Evolutionary conservation across 169 alveolate species (phyloP), one percentile per base, ranked within the genome.

Genomic region (Plasmodium relictum): DNA sequence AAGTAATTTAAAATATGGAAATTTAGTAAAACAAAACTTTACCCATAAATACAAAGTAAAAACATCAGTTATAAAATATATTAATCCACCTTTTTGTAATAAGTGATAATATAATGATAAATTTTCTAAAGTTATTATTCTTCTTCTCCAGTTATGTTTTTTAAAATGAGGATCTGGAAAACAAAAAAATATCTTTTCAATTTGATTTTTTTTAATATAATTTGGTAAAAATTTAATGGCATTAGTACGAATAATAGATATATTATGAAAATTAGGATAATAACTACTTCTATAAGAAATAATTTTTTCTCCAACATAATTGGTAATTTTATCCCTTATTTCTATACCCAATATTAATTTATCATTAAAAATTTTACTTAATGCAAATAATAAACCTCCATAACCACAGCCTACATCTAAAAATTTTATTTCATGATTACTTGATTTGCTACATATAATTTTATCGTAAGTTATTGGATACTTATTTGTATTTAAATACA

Each of bases 161-260:
- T 96, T 96, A 92, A 96, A 96, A 83, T 96, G 98, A 37, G 98
- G 98, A 73, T 96, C 98, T 42, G 98, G 98, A 91, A 95, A 96
- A 92, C 98, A 96, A 68, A 96, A 94, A 88, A 96, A 96, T 69
- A 96, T 93, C 80, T 95, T 95, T 50, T 93, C 95, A 45, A 96
- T 88, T 91, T 92, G 91, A 74, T 69, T 94, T 72, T 93, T 96
- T 65, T 91, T 88, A 62, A 96, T 88, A 80, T 96, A 96, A 66
- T 96, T 96, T 59, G 97, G 96, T 73, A 96, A 73, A 76, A 92
- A 95, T 92, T 96, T 96, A 97, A 95, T 96, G 39, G 96, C 97
- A 87, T 96, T 96, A 52, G 98, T 96, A 18, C 98, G 73, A 6
- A 96, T 83, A 2, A 96, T 97, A 18, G 97, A 70, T 63, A 96